phyloP scores from a whole-genome alignment of 208 protist genomes.

The Sergeia podlipaevii region DNA sequence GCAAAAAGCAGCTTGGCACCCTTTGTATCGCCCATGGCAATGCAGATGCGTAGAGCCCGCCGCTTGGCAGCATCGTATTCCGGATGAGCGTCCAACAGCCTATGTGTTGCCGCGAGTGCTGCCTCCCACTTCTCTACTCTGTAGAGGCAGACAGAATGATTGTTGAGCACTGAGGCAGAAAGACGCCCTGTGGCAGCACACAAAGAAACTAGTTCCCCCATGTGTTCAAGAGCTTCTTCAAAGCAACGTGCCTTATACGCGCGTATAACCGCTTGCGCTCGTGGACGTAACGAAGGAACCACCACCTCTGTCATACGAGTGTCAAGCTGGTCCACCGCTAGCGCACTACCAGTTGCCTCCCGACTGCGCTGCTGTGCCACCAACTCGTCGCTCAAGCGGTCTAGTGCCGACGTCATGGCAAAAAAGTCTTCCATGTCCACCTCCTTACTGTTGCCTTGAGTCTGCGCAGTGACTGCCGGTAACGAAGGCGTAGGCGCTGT shows the following conservation, averaged over 20 bases:
- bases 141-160: conserved; percentile 52
- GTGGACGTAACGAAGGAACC: not conserved
- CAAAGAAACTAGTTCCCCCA: no score
- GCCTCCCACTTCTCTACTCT: conserved; percentile 41
- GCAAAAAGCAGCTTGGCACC: conserved; percentile 26
- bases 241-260: no score
- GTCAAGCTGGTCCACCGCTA: conserved; percentile 22
- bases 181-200: no score
- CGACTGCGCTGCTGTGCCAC: no score
- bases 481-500: no score
- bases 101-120: conserved; percentile 22
- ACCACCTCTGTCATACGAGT: conserved; percentile 8
- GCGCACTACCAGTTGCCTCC: no score
- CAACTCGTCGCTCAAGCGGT: conserved; percentile 24
- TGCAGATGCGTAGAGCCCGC: conserved; percentile 25
- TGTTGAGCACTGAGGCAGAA: conserved; percentile 38
- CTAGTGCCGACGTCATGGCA: conserved; percentile 37
- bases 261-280: no score
- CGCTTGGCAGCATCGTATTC: conserved; percentile 31
- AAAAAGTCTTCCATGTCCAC: conserved; percentile 52
- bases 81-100: conserved; percentile 34
- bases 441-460: no score
- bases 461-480: no score
- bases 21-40: conserved; percentile 22
- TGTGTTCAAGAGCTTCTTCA: no score